Evolutionary conservation across 192 early-diverging fungal genomes (phyloP).

Genomic region (Dissophora ornata): DNA sequence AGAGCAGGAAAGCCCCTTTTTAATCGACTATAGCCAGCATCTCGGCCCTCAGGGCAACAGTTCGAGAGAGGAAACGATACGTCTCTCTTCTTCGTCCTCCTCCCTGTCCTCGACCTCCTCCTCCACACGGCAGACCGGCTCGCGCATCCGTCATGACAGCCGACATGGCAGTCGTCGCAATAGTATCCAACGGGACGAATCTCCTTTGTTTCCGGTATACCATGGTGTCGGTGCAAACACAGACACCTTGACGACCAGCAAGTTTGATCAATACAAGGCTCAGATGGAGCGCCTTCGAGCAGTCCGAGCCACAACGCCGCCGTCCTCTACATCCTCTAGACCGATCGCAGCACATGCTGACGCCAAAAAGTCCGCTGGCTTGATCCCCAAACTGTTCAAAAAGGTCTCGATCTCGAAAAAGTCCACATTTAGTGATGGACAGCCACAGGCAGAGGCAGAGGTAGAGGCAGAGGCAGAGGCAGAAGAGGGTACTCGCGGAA

Average conservation of each 20-base stretch:
- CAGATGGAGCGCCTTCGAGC: slow-evolving; percentile 33
- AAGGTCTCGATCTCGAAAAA: slow-evolving; percentile 8
- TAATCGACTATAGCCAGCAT: slow-evolving; percentile 26
- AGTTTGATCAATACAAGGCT: slow-evolving; percentile 41
- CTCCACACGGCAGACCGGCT: not conserved
- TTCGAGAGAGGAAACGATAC: not conserved
- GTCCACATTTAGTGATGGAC: not conserved
- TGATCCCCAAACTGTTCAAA: slow-evolving; percentile 14
- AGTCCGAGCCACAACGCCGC: not conserved
- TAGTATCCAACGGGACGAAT: not conserved
- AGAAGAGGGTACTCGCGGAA: too few species aligned
- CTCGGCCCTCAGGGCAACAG: slow-evolving; percentile 10
- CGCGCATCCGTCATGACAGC: not conserved
- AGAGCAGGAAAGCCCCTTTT: slow-evolving; percentile 17
- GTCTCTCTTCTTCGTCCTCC: slow-evolving; percentile 8
- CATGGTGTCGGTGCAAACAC: slow-evolving; percentile 8
- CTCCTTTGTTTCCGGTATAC: not conserved
- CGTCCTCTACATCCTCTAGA: slow-evolving; percentile 5
- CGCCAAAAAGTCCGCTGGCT: not conserved
- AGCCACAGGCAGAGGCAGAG: not conserved
- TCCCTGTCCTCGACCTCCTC: slow-evolving; percentile 19
- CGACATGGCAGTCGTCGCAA: slow-evolving; percentile 11
- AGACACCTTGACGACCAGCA: slow-evolving; percentile 12
- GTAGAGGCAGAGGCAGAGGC: too few species aligned
- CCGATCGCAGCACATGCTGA: not conserved